A percentile compares a stretch with the other conserved stretches of the same genome.
phyloP scores from a whole-genome alignment of 768 basidiomycete genomes.

The Pulveroboletus frians region DNA sequence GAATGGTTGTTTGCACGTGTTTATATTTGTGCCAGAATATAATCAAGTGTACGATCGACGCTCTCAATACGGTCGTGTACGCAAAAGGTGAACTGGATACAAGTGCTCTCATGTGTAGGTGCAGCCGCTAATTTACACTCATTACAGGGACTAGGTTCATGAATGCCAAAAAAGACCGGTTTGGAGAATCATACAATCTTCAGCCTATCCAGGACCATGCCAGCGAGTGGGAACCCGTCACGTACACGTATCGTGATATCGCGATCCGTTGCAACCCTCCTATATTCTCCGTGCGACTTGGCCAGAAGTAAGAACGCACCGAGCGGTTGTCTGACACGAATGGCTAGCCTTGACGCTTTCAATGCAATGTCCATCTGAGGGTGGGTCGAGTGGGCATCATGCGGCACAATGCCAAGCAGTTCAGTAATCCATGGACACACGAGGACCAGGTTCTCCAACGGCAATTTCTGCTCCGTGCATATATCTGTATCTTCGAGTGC shows the following conservation, averaged over 20 bases:
- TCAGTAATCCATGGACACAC: slow-evolving; percentile 19
- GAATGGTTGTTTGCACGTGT: too few relatives aligned
- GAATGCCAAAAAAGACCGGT: too few relatives aligned
- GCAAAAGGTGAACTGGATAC: too few relatives aligned
- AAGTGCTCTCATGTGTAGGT: too few relatives aligned
- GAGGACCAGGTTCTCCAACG: slow-evolving; percentile 4
- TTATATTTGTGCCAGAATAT: too few relatives aligned
- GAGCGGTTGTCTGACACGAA: slow-evolving; percentile 12
- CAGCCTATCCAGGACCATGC: slow-evolving; percentile 7
- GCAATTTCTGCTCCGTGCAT: neutral
- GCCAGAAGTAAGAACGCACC: slow-evolving; percentile 13
- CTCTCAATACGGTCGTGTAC: too few relatives aligned
- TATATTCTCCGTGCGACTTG: slow-evolving; percentile 5
- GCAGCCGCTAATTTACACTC: too few relatives aligned
- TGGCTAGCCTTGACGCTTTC: neutral
- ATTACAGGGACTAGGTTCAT: too few relatives aligned
- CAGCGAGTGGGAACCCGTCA: neutral
- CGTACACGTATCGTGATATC: slow-evolving; percentile 10
- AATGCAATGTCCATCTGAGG: neutral
- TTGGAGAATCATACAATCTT: slow-evolving; percentile 1
- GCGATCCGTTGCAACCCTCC: slow-evolving; percentile 11
- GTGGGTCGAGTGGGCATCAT: neutral
- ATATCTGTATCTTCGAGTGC: slow-evolving; percentile 13
- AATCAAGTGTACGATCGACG: too few relatives aligned
- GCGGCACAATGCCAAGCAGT: neutral